Base-by-base conservation (phyloP, 2,329 filamentous ascomycete genomes). In the Elsinoe arachidis region DNA sequence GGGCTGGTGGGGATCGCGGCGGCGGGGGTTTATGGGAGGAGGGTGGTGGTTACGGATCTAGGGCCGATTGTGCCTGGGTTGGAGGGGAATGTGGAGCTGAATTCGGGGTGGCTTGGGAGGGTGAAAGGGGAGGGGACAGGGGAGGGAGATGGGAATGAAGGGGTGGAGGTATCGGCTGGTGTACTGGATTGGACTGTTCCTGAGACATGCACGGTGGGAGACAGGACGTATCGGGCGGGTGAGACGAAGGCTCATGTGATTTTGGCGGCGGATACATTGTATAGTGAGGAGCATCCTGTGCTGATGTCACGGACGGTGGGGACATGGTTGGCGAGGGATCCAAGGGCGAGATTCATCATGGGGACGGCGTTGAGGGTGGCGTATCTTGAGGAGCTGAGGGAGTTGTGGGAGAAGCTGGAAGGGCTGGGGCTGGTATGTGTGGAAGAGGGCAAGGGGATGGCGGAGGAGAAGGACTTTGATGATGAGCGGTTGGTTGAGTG, bases 351-450 rank as follows among this genome's bases (percentile, higher is more conserved):
- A 44, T 64, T 72, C 3, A 62, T 75, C 12, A 66, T 75, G 33
- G 70, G 69, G 38, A 74, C 73, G 59, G 65, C 73, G 3, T 60
- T 74, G 56, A 63, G 73, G 12, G 68, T 73, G 5, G 70, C 70
- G 11, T 74, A 76, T 59, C 63, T 76, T n/a, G 72, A 75, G 49
- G 67, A 72, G 55, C 70, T 75, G 17, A 64, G 73, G 21, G 71
- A 73, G 34, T 59, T 76, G 21, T 76, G 73, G 73, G 60, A 65
- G 52, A 60, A 65, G 41, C 65, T 76, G 35, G 72, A 74, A 55
- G 65, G 60, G 1, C 62, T 63, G 1, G 72, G 72, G 2, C 61
- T 76, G 38, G 68, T 69, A 52, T 68, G 68, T 56, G 58, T 72
- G 11, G 59, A 63, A 35, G 68, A 72, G 57, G 70, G 69, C 0